A percentile compares a stretch with the other conserved stretches of the same genome.
phyloP scores from a whole-genome alignment of 1,284 basidiomycete species.

The Microbotryum silenes-acaulis region DNA sequence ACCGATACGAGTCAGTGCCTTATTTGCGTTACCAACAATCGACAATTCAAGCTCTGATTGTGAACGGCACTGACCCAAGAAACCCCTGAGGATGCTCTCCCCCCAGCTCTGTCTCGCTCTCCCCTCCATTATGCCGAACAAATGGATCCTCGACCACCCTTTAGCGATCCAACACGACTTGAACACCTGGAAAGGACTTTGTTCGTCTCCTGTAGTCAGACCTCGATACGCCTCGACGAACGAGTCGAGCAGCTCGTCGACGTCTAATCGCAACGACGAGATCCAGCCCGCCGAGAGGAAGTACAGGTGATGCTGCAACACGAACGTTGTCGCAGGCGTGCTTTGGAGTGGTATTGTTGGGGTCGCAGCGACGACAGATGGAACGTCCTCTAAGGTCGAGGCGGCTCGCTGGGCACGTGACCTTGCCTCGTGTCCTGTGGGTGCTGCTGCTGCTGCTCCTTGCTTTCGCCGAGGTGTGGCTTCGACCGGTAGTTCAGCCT shows the following conservation, averaged over 20 bases:
- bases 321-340: not conserved
- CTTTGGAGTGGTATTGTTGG: not conserved
- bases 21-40: not conserved
- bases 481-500: too few species aligned
- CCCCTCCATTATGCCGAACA: constrained; percentile 9
- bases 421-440: too few species aligned
- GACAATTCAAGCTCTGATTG: not conserved
- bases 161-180: constrained; percentile 5
- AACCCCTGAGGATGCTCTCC: constrained; percentile 7
- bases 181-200: constrained; percentile 6
- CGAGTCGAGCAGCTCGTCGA: constrained; percentile 2
- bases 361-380: not conserved
- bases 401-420: too few species aligned
- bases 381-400: too few species aligned
- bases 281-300: constrained; percentile 15
- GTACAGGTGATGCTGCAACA: constrained; percentile 1
- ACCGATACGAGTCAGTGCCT: too few species aligned
- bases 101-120: constrained; percentile 4
- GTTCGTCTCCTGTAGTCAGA: not conserved
- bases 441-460: too few species aligned
- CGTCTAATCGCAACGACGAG: constrained; percentile 6
- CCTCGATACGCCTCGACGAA: constrained; percentile 1
- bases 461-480: too few species aligned
- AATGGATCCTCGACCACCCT: constrained; percentile 9
- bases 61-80: constrained; percentile 2